phyloP scores from a whole-genome alignment of 441 rosid genomes.

The Adansonia gregorii region DNA sequence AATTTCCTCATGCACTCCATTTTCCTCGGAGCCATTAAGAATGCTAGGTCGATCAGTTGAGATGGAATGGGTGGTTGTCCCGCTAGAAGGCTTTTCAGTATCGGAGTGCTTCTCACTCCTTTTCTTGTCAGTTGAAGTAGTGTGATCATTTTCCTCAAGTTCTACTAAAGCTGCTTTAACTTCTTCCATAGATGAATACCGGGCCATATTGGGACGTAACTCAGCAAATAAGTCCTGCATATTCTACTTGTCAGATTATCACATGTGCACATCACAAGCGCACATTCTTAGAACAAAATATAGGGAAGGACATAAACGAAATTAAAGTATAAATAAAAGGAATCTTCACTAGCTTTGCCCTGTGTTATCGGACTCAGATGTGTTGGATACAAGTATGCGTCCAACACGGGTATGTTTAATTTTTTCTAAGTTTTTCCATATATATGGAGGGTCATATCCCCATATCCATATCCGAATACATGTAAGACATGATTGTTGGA shows the following conservation, averaged over 20 bases:
- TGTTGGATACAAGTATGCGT: no score
- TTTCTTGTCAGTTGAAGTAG: conserved; percentile 58
- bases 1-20: conserved; percentile 60
- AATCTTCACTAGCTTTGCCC: background rate
- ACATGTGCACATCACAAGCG: background rate
- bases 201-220: conserved; percentile 83
- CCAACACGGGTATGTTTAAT: no score
- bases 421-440: no score
- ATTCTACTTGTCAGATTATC: conserved; percentile 32
- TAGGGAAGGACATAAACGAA: background rate
- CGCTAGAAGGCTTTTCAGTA: conserved; percentile 56
- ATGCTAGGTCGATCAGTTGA: conserved; percentile 56
- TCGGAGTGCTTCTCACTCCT: conserved; percentile 66
- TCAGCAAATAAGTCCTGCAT: conserved; percentile 92
- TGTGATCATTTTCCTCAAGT: conserved; percentile 79
- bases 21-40: conserved; percentile 63
- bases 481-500: no score
- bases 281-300: background rate
- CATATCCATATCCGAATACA: no score
- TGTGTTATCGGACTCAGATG: no score
- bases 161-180: conserved; percentile 77
- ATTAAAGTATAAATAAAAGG: background rate
- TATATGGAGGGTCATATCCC: no score
- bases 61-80: conserved; percentile 40
- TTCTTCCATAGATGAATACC: conserved; percentile 78